These are phyloP conservation scores for Sugiyamaella neomexicana DNA, from an alignment of 1,139 yeast genomes.

Conservation along the genomic window DNA sequence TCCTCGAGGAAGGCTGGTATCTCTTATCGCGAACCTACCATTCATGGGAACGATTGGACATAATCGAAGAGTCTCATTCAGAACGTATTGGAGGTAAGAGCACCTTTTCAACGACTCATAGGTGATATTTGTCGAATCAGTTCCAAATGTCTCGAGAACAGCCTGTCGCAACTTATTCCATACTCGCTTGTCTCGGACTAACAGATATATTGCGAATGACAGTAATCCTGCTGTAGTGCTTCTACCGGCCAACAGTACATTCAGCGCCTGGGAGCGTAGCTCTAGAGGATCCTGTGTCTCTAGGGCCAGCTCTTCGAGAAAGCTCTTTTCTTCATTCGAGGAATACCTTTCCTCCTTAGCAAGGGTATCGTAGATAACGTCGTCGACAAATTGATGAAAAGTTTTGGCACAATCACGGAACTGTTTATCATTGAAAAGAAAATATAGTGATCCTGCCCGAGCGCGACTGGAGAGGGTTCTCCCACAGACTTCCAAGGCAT, in stretches of 20 bases:
- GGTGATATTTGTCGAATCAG: slow-evolving; percentile 33
- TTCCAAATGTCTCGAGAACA: slow-evolving; percentile 38
- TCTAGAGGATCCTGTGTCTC: slow-evolving; percentile 51
- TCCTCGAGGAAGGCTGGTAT: slow-evolving; percentile 54
- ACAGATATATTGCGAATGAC: slow-evolving; percentile 49
- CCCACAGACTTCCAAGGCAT: slow-evolving; percentile 41
- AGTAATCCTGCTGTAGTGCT: slow-evolving; percentile 60
- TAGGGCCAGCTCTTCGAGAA: slow-evolving; percentile 52
- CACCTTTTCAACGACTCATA: slow-evolving; percentile 54
- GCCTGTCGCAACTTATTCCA: slow-evolving; percentile 46
- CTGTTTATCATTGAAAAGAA: slow-evolving; percentile 24
- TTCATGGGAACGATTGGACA: slow-evolving; percentile 60
- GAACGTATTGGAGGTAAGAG: slow-evolving; percentile 49
- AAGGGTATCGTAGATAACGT: slow-evolving; percentile 37
- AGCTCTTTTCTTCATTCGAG: slow-evolving; percentile 26
- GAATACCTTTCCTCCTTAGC: slow-evolving; percentile 14
- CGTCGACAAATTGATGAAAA: slow-evolving; percentile 39
- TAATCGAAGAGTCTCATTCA: slow-evolving; percentile 54
- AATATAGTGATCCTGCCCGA: slow-evolving; percentile 21
- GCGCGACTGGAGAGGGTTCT: slow-evolving; percentile 36
- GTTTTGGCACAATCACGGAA: slow-evolving; percentile 37
- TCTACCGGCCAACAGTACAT: slow-evolving; percentile 56
- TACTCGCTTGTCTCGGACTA: slow-evolving; percentile 48
- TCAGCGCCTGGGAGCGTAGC: slow-evolving; percentile 53
- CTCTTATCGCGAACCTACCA: slow-evolving; percentile 48